Percentiles rank a stretch among this genome's conserved stretches.
phyloP scores from a whole-genome alignment of 495 filamentous ascomycete genomes.

The Neurospora sp. region DNA sequence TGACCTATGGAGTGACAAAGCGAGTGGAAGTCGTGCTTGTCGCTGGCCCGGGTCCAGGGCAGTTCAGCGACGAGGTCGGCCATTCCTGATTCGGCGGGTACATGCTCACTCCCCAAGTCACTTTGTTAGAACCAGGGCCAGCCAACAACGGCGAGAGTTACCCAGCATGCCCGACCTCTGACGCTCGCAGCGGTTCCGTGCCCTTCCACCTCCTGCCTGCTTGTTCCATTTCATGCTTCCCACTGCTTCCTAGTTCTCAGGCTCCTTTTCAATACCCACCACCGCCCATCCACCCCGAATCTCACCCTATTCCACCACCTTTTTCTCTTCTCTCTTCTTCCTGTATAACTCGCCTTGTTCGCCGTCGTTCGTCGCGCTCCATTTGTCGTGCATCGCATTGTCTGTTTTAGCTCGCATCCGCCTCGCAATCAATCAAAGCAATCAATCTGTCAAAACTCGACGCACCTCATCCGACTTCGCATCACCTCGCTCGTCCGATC shows the following conservation, averaged over 20 bases:
- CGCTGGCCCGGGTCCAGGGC: background rate
- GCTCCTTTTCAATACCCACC: constrained; percentile 21
- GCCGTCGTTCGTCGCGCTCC: constrained; percentile 17
- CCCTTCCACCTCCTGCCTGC: constrained; percentile 22
- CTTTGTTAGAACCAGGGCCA: background rate
- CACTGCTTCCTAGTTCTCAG: constrained; percentile 3
- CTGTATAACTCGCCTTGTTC: constrained; percentile 24
- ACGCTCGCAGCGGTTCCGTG: constrained; percentile 20
- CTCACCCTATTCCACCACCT: constrained; percentile 13
- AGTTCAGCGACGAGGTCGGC: background rate
- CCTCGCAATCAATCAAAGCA: background rate
- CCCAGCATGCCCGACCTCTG: constrained; percentile 4
- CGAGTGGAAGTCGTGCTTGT: background rate
- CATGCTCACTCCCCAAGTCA: background rate
- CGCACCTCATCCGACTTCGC: background rate
- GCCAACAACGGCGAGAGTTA: background rate
- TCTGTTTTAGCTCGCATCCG: constrained; percentile 10
- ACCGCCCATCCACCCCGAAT: constrained; percentile 10
- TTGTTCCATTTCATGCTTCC: constrained; percentile 17
- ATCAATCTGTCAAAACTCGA: background rate
- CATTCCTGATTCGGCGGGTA: background rate
- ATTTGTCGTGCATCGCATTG: constrained; percentile 10
- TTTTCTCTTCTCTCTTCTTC: constrained; percentile 16
- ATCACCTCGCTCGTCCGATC: background rate
- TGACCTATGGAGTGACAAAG: background rate